A percentile compares a stretch with the other conserved stretches of the same genome.
phyloP scores from a whole-genome alignment of 2,329 filamentous ascomycete genomes.

The Grosmannia penicillata region DNA sequence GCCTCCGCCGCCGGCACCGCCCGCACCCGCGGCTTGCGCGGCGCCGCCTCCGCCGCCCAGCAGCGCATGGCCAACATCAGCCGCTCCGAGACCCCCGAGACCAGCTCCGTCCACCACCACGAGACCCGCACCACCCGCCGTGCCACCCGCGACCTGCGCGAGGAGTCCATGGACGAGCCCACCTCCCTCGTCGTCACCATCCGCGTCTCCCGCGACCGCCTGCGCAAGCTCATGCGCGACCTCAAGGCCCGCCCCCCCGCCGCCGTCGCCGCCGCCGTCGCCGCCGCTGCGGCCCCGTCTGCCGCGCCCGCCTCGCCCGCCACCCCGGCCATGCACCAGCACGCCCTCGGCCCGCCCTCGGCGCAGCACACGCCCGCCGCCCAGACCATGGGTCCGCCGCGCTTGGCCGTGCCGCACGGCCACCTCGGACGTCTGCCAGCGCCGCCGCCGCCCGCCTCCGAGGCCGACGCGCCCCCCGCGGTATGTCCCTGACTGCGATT shows the following conservation, averaged over 20 bases:
- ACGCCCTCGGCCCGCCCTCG: too few relatives aligned
- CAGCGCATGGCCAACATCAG: conserved; percentile 71
- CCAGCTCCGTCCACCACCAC: conserved; percentile 42
- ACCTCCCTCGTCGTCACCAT: conserved; percentile 59
- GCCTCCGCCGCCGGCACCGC: conserved; percentile 47
- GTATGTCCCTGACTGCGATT: too few relatives aligned
- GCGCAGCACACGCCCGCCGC: conserved; percentile 16
- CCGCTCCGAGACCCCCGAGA: conserved; percentile 80
- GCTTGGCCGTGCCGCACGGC: conserved; percentile 21
- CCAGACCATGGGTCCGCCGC: conserved; percentile 33
- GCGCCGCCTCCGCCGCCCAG: conserved; percentile 73
- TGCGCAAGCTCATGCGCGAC: conserved; percentile 46
- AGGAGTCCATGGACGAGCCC: conserved; percentile 29
- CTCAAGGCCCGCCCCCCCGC: conserved; percentile 11
- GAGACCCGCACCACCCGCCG: conserved; percentile 57
- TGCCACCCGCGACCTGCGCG: conserved; percentile 48
- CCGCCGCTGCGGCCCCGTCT: neutral
- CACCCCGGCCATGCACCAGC: neutral
- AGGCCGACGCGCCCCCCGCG: conserved; percentile 37
- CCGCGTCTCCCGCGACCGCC: conserved; percentile 55
- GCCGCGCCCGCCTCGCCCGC: neutral
- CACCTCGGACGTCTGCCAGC: conserved; percentile 56
- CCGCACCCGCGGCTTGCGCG: conserved; percentile 75
- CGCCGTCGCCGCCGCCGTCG: neutral
- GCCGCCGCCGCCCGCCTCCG: conserved; percentile 43